Percentiles rank a stretch among this genome's conserved stretches.
These are phyloP conservation scores for Styphnolobium japonicum DNA, from an alignment of 306 rosid genomes.

Conservation along the genomic window DNA sequence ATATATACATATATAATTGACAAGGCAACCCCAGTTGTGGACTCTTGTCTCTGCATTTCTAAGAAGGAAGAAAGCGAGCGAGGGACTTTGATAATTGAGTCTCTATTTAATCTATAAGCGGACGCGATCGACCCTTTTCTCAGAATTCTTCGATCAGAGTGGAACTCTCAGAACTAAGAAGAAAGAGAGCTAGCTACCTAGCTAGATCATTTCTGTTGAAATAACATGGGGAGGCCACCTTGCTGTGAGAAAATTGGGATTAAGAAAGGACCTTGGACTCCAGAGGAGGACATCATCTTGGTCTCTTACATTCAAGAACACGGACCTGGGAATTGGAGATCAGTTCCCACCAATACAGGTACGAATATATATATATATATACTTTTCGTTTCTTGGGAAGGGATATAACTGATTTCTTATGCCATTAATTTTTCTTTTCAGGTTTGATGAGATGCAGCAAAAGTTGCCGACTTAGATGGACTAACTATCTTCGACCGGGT, in stretches of 20 bases:
- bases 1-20: slow-evolving; percentile 1
- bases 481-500: slow-evolving; percentile 90
- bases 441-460: slow-evolving; percentile 93
- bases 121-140: neutral
- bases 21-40: slow-evolving; percentile 32
- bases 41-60: slow-evolving; percentile 23
- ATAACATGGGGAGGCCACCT: slow-evolving; percentile 82
- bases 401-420: neutral
- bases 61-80: neutral
- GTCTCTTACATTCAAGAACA: slow-evolving; percentile 93
- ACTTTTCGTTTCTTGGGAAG: neutral
- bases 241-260: slow-evolving; percentile 75
- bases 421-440: slow-evolving; percentile 26
- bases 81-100: neutral
- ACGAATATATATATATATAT: neutral
- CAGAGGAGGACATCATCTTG: slow-evolving; percentile 87
- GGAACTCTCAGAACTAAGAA: neutral
- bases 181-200: neutral
- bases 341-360: slow-evolving; percentile 86
- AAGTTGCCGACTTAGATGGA: slow-evolving; percentile 96
- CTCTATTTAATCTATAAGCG: neutral
- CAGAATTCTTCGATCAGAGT: neutral
- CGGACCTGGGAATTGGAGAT: slow-evolving; percentile 96
- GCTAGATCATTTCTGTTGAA: neutral
- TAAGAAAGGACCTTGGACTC: slow-evolving; percentile 99